These are phyloP conservation scores for Oemleria cerasiformis DNA, from an alignment of 306 rosid species.

Conservation along the genomic window DNA sequence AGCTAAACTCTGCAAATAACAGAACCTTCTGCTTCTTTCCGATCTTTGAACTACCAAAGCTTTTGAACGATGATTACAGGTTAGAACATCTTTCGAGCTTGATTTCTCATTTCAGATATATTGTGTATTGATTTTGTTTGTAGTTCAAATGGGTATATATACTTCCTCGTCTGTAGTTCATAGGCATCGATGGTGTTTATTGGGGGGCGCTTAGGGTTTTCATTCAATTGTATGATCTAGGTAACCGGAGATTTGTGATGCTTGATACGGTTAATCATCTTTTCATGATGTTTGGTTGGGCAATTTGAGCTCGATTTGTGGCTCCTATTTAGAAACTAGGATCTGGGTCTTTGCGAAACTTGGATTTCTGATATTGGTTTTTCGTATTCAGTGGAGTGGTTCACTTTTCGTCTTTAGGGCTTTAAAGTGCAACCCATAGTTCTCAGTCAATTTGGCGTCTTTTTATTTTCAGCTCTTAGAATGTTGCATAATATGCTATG, in stretches of 20 bases:
- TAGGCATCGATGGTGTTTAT: neutral
- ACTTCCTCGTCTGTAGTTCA: neutral
- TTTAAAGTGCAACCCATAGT: neutral
- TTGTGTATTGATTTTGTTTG: constrained; percentile 2
- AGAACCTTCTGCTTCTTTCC: constrained; percentile 11
- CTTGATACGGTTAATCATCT: neutral
- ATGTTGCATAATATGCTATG: neutral
- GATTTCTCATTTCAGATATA: constrained; percentile 14
- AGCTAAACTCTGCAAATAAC: constrained; percentile 44
- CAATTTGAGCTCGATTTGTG: constrained; percentile 17
- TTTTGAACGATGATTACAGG: constrained; percentile 73
- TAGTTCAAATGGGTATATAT: constrained; percentile 1
- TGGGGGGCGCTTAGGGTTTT: constrained; percentile 1
- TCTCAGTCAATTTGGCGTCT: neutral
- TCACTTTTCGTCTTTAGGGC: neutral
- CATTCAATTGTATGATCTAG: neutral
- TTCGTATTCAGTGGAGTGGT: constrained; percentile 8
- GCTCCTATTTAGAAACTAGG: constrained; percentile 20
- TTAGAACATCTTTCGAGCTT: constrained; percentile 25
- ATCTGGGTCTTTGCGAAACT: constrained; percentile 23
- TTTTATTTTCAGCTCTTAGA: constrained; percentile 1
- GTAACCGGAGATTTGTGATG: neutral
- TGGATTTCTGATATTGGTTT: constrained; percentile 21
- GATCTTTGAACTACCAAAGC: constrained; percentile 32
- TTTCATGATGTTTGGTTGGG: neutral